Evolutionary conservation across 257 asterid genomes (phyloP), one percentile per base, ranked within the genome.

Genomic region (Solanum appendiculatum): DNA sequence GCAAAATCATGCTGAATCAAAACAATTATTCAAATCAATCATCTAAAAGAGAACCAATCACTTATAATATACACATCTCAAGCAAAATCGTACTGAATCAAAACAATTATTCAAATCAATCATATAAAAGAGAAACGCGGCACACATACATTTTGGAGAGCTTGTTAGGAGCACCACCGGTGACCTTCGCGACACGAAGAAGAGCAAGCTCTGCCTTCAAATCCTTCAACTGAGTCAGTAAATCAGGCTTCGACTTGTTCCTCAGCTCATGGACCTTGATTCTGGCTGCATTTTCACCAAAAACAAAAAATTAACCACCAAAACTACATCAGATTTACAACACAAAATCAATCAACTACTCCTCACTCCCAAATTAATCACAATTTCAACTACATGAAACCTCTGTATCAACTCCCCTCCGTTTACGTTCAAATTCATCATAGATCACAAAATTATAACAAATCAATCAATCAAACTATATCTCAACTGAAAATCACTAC

Each of bases 141-240:
- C 25, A 56, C 12, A 18, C 85, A 56, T 75, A 75, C 86, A 93
- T 93, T 48, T 93, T 93, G 31, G 92, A 93, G 42, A 93, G 93
- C 93, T 93, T 93, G 92, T 92, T 92, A 1, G 95, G 94, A 42
- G 95, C 94, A 87, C 95, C 95, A 51, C 94, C 94, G 54, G 95
- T 93, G 40, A 93, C 95, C 86, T 93, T 92, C 0, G 95, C 94
- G 56, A 91, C 95, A 8, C 94, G 92, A 46, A 93, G 93, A 87
- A 90, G 74, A 51, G 94, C 89, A 23, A 92, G 92, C 92, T 93
- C 94, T 83, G 92, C 90, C 90, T 92, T 91, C 84, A 93, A 91
- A 72, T 93, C 96, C 87, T 93, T 92, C 90, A 92, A 86, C 88
- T 92, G 94, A 72, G 90, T 84, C 85, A 87, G 44, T 60, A 93